Evolutionary conservation across 345 rosid genomes (phyloP), one percentile per base, ranked within the genome.

Genomic region (Conringia planisiliqua): DNA sequence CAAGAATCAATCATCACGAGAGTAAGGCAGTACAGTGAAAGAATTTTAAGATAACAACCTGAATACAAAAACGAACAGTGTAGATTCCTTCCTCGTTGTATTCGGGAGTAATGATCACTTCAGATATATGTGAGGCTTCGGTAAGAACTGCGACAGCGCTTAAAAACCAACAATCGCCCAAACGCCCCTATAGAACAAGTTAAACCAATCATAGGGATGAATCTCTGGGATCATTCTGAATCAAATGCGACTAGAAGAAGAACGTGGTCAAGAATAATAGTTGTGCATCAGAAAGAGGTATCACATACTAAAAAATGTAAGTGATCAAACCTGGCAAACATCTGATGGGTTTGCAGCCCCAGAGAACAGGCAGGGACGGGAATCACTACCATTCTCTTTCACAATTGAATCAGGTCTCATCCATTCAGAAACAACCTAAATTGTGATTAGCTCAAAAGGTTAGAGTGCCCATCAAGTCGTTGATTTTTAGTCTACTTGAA

Each of bases 81-180:
- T 96, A 96, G 79, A 96, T 87, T 80, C 99, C 99, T 85, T 96
- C 99, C 80, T 90, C 98, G 12, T 92, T 96, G 81, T 89, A 96
- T 47, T 92, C 96, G 57, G 96, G 97, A 68, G 99, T 92, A 56
- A 96, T 96, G 76, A 96, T 92, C 70, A 96, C 98, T 77, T 96
- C 95, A 48, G 99, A 87, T 86, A 96, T 92, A 48, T 72, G 91
- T 58, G 97, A 90, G 70, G 83, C 99, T 82, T 96, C 99, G 17
- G 99, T 86, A 66, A 92, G 66, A 75, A 96, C 99, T 68, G 99
- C 98, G 72, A 96, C 96, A 36, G 99, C 99, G 73, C 99, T 96
- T 81, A 96, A 79, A 81, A 96, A 96, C 99, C 99, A 96, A 77
- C 99, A 96, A 84, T 96, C 97, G 0, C 99, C 99, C 79, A 96